phyloP scores from a whole-genome alignment of 2,329 filamentous ascomycete species.

The Aspergillus ibericus region DNA sequence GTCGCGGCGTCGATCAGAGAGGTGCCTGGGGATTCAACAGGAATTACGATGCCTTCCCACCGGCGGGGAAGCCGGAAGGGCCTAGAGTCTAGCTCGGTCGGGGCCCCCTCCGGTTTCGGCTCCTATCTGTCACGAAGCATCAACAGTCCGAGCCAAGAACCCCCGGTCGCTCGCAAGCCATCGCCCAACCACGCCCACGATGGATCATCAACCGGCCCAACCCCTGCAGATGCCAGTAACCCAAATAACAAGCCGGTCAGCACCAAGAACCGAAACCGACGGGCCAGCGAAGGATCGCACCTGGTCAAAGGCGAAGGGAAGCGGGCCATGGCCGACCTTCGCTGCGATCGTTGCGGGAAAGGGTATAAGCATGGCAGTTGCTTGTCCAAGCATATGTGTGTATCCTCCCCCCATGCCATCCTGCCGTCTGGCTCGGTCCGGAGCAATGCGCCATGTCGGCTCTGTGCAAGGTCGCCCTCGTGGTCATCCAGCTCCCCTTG shows the following conservation, averaged over 20 bases:
- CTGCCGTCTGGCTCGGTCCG: slow-evolving; percentile 44
- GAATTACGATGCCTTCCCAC: slow-evolving; percentile 56
- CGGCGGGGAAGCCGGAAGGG: slow-evolving; percentile 58
- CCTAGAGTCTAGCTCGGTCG: slow-evolving; percentile 64
- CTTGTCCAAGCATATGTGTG: slow-evolving; percentile 99
- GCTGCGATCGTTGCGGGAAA: slow-evolving; percentile 97
- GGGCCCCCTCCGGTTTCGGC: slow-evolving; percentile 40
- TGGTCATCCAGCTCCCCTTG: slow-evolving; percentile 33
- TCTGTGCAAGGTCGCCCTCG: slow-evolving; percentile 41
- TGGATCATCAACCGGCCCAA: slow-evolving; percentile 11
- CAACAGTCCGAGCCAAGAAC: slow-evolving; percentile 36
- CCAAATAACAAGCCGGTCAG: slow-evolving; percentile 48
- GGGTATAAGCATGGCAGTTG: slow-evolving; percentile 99
- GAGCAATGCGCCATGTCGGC: slow-evolving; percentile 41
- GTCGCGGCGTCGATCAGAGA: slow-evolving; percentile 69
- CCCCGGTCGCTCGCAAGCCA: slow-evolving; percentile 40
- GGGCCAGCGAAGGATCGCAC: slow-evolving; percentile 83
- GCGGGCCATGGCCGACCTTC: slow-evolving; percentile 81
- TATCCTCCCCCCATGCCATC: slow-evolving; percentile 60
- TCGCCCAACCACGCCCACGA: slow-evolving; percentile 36
- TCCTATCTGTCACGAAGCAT: slow-evolving; percentile 45
- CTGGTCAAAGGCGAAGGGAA: slow-evolving; percentile 75
- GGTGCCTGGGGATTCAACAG: slow-evolving; percentile 57
- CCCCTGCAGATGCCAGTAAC: slow-evolving; percentile 49
- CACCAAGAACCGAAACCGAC: slow-evolving; percentile 57